Percentiles rank a stretch among this genome's conserved stretches.
Conservation (phyloP, 73 alveolate genomes). For the Tetrahymena thermophila region DNA sequence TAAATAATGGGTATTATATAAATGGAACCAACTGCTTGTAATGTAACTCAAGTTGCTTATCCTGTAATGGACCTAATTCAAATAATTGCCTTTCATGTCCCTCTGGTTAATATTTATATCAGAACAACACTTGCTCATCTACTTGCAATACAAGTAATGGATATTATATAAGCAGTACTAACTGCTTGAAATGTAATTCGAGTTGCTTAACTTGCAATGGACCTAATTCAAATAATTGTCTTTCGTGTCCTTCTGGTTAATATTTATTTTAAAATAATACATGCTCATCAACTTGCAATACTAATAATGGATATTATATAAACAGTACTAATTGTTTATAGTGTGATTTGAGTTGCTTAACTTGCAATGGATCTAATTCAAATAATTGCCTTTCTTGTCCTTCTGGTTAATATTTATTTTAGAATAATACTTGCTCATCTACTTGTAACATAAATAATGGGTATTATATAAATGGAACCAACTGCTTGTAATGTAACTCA, state of each 20-base stretch:
- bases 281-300: background rate
- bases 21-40: too few species aligned
- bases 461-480: background rate
- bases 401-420: background rate
- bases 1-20: background rate
- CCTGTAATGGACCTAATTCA: background rate
- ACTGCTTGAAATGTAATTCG: background rate
- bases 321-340: background rate
- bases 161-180: background rate
- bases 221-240: too few species aligned
- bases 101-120: background rate
- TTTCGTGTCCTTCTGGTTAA: background rate
- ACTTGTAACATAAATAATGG: background rate
- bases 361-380: background rate
- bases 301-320: background rate
- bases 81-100: background rate
- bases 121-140: background rate
- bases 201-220: too few species aligned
- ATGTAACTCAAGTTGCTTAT: background rate
- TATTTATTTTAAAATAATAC: background rate
- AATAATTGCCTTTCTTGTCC: background rate
- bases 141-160: background rate
- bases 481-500: background rate
- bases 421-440: background rate
- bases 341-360: background rate